A percentile compares a stretch with the other conserved stretches of the same genome.
Evolutionary conservation across 2,329 filamentous ascomycete species (phyloP).

Genomic region (Pseudogymnoascus sp.): DNA sequence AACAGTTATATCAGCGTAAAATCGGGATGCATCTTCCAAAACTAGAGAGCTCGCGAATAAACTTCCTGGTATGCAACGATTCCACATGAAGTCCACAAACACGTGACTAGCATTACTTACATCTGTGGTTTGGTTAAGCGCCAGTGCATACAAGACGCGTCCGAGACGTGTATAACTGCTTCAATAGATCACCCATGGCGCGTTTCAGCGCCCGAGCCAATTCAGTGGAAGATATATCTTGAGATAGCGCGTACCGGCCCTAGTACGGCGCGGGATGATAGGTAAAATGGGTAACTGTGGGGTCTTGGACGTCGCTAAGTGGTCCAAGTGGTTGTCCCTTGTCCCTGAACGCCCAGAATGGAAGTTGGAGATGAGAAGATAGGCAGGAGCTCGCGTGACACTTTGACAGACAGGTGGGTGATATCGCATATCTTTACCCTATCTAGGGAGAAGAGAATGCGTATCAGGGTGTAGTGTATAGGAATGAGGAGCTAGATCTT

Average conservation of each 20-base stretch:
- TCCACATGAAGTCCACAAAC: background rate
- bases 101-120: background rate
- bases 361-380: background rate
- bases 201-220: background rate
- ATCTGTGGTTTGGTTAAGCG: background rate
- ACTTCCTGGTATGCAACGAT: no score
- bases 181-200: background rate
- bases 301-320: background rate
- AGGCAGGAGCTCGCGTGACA: background rate
- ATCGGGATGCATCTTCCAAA: background rate
- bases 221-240: no score
- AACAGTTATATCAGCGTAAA: background rate
- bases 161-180: background rate
- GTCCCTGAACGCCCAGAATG: background rate
- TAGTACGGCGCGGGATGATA: background rate
- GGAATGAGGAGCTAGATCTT: background rate
- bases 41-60: background rate
- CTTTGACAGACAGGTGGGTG: background rate
- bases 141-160: background rate
- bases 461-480: background rate
- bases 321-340: background rate
- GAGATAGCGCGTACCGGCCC: background rate
- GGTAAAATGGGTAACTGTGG: background rate
- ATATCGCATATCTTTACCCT: background rate
- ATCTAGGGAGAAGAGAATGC: background rate